Conservation (phyloP, 192 early-diverging fungal genomes). For the Rhizophagus prolifer region DNA sequence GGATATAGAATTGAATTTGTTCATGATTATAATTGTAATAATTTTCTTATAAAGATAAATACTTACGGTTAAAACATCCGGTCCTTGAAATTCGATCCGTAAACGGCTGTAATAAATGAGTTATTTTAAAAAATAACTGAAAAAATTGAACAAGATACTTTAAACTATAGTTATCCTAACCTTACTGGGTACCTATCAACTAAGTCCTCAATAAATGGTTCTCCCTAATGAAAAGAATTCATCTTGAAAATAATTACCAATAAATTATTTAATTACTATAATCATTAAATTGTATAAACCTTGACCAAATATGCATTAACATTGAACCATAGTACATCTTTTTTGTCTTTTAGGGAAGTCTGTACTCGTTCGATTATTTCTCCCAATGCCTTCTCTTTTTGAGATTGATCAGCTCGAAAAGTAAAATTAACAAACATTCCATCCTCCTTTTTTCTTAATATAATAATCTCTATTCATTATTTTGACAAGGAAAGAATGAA, state of each 20-base stretch:
- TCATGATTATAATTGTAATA: neutral
- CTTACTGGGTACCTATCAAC: conserved; percentile 49
- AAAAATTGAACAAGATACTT: too few species aligned
- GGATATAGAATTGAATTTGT: neutral
- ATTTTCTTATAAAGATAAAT: too few species aligned
- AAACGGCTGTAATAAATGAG: conserved; percentile 50
- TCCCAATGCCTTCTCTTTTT: conserved; percentile 36
- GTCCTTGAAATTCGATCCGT: conserved; percentile 77
- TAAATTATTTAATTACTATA: neutral
- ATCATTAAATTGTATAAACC: neutral
- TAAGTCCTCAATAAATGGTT: conserved; percentile 75
- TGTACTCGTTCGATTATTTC: conserved; percentile 47
- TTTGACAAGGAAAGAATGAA: neutral
- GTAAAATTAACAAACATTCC: conserved; percentile 57
- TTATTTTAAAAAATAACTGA: conserved; percentile 27
- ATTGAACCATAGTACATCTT: conserved; percentile 65
- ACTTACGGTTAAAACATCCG: conserved; percentile 55
- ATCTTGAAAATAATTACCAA: neutral
- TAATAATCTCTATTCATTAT: neutral
- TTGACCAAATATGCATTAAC: conserved; percentile 69
- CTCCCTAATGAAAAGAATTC: conserved; percentile 37
- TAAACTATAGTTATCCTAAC: neutral
- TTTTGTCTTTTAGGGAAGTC: conserved; percentile 52
- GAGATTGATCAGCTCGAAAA: conserved; percentile 36
- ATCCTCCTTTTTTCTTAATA: conserved; percentile 46